These are phyloP conservation scores for Epichloe baconii DNA, from an alignment of 2,329 filamentous ascomycete genomes.

Conservation along the genomic window DNA sequence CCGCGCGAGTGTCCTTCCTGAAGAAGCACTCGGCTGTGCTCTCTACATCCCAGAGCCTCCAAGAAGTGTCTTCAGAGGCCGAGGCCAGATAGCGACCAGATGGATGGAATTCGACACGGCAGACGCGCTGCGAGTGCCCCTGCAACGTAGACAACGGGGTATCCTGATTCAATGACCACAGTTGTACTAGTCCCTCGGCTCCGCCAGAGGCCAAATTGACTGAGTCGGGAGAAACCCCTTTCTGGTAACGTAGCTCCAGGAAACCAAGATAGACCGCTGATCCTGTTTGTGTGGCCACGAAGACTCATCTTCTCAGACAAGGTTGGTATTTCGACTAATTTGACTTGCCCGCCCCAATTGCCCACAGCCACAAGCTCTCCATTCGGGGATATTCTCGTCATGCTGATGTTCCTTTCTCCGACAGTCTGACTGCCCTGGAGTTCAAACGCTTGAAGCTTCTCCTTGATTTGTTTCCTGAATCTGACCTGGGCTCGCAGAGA, in stretches of 20 bases:
- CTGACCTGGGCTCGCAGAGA: slow-evolving; percentile 82
- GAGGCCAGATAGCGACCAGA: slow-evolving; percentile 83
- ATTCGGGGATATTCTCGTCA: slow-evolving; percentile 80
- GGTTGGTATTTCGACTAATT: slow-evolving; percentile 71
- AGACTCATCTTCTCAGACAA: slow-evolving; percentile 64
- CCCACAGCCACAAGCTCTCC: slow-evolving; percentile 76
- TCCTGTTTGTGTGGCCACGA: slow-evolving; percentile 75
- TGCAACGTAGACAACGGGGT: slow-evolving; percentile 71
- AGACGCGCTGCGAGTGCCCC: slow-evolving; percentile 79
- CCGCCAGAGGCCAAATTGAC: slow-evolving; percentile 86
- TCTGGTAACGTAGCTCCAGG: slow-evolving; percentile 66
- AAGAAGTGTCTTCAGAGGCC: slow-evolving; percentile 90
- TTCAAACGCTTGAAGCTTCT: slow-evolving; percentile 69
- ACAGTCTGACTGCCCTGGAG: slow-evolving; percentile 89
- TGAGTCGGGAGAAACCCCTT: slow-evolving; percentile 53
- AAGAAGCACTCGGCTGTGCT: slow-evolving; percentile 71
- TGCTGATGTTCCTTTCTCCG: slow-evolving; percentile 80
- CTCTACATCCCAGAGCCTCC: slow-evolving; percentile 90
- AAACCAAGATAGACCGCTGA: slow-evolving; percentile 84
- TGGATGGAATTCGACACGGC: slow-evolving; percentile 86
- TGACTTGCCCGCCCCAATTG: slow-evolving; percentile 85
- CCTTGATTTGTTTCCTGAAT: slow-evolving; percentile 80
- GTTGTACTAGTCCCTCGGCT: slow-evolving; percentile 72
- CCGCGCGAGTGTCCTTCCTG: slow-evolving; percentile 94
- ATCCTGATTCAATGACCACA: slow-evolving; percentile 83